Base-by-base conservation (phyloP, 257 asterid genomes). In the Fraxinus anomala region DNA sequence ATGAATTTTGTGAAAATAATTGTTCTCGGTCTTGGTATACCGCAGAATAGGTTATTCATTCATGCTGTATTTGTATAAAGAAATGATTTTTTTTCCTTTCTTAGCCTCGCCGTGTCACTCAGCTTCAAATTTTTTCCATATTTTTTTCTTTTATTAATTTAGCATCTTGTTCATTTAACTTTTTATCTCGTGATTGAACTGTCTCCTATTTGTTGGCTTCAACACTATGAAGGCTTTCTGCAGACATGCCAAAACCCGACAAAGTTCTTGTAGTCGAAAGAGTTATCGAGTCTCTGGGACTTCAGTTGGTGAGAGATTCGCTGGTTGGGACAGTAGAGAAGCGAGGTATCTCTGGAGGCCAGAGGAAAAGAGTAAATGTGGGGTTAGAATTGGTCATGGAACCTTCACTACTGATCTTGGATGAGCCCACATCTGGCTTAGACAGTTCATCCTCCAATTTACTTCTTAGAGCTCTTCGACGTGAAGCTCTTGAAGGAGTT, bases 331-430 rank as follows among this genome's bases (percentile, higher is more conserved):
- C 97, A 63, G 97, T 94, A 39, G 96, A 91, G 82, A 88, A 81
- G 80, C 93, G 98, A 71, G 98, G 98, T 76, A 94, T 94, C 73
- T 94, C 98, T 36, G 98, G 98, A 82, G 98, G 98, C 79, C 98
- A 94, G 88, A 88, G 91, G 83, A 94, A 94, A 89, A 91, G 98
- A 76, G 98, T 94, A 37, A 94, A 94, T 82, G 98, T 94, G 67
- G 98, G 98, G 66, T 81, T 94, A 70, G 98, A 94, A 83, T 86
- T 94, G 96, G 98, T 92, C 80, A 92, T 94, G 97, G 97, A 94
- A 86, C 98, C 98, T 87, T 94, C 98, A 51, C 81, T 94, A 68
- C 85, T 94, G 77, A 92, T 94, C 80, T 88, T 94, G 91, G 98
- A 94, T 73, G 98, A 94, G 88, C 98, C 98, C 66, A 94, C 98